These are phyloP conservation scores for Symbiodinium pilosum DNA, from an alignment of 73 alveolate genomes.

Conservation along the genomic window DNA sequence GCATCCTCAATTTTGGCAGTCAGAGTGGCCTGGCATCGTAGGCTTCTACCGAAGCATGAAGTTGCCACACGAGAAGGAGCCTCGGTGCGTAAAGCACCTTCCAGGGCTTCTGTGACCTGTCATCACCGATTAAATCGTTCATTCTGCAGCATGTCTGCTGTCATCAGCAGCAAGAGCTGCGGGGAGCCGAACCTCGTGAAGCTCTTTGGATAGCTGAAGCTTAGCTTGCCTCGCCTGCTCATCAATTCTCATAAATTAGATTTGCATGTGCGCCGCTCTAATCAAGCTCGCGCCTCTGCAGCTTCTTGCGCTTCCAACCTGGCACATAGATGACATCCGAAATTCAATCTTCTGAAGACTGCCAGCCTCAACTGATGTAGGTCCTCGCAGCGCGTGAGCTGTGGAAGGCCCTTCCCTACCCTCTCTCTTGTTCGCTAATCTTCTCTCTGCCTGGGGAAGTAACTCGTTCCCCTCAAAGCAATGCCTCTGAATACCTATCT, in stretches of 20 bases:
- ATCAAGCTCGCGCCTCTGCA: neutral
- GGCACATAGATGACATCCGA: neutral
- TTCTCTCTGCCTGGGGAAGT: too few species aligned
- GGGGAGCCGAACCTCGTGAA: neutral
- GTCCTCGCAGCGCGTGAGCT: neutral
- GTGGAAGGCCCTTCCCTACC: too few species aligned
- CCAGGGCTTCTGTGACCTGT: neutral
- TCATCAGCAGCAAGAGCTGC: too few species aligned
- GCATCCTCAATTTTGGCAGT: neutral
- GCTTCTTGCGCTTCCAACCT: conserved; percentile 16
- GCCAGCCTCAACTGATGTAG: neutral
- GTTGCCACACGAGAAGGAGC: neutral
- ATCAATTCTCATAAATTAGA: too few species aligned
- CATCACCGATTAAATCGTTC: neutral
- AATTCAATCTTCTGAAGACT: neutral
- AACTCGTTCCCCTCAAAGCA: too few species aligned
- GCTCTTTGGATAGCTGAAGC: neutral
- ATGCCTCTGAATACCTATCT: too few species aligned
- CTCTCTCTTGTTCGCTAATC: too few species aligned
- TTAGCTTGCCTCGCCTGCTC: neutral
- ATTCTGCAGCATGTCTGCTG: too few species aligned
- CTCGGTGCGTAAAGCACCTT: conserved; percentile 1
- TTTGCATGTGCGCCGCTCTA: too few species aligned
- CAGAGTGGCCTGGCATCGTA: neutral
- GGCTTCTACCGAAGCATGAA: neutral